Evolutionary conservation across 2,329 filamentous ascomycete genomes (phyloP), one percentile per base, ranked within the genome.

Genomic region (Septoria petroselini): DNA sequence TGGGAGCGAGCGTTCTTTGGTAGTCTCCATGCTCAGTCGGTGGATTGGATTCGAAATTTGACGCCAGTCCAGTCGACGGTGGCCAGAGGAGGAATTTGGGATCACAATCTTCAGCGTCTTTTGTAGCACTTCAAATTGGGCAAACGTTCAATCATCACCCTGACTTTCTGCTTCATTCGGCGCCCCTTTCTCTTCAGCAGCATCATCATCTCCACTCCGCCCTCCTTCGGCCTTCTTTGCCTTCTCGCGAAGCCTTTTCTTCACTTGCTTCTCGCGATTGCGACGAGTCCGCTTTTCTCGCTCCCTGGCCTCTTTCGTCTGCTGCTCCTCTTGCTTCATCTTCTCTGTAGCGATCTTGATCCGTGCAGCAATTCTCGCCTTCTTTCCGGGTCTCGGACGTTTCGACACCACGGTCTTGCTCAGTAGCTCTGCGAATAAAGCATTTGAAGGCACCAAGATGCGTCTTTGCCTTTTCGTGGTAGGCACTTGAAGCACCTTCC

Each of bases 251-350:
- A 59, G 55, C 52, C 60, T 62, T 52, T 65, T 66, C 57, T 67
- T 69, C 12, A 65, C 57, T 52, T 68, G 67, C 62, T 68, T 68
- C 44, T 67, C 64, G 5, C 65, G 56, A 50, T 69, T 69, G 18
- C 59, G 52, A 23, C 58, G 56, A 7, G 60, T 64, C 14, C 62
- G 59, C 61, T 68, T 69, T 48, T 66, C 66, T 15, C 59, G 53
- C 35, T 68, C 64, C 7, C 54, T 57, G 6, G 48, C 57, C 23
- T 64, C 64, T 33, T 63, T 65, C 9, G 56, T 41, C 38, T 52
- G 37, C 29, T 55, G 57, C 14, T 58, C 54, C 15, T 62, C 58
- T 38, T 60, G 53, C 37, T 55, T 55, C 2, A 54, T 56, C 33
- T 55, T 60, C 1, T 38, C 42, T 21, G 51, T 54, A 5, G 54